Evolutionary conservation across 306 rosid genomes (phyloP).

Genomic region (Cicer yamashitae): DNA sequence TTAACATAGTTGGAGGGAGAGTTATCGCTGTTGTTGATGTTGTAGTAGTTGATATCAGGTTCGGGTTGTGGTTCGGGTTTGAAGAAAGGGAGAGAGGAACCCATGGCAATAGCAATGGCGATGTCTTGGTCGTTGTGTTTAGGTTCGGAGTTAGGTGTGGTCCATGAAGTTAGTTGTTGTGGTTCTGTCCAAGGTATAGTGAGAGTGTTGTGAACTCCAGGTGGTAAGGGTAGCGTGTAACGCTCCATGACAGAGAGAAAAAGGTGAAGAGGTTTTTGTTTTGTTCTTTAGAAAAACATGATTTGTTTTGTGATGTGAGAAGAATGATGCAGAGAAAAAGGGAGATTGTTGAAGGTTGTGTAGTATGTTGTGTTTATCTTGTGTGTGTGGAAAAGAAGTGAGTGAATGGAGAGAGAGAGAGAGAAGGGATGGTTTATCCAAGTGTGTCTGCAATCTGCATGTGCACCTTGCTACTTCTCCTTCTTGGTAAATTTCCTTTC

Average conservation of each 20-base stretch:
- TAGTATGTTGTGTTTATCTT: neutral
- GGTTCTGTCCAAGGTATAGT: constrained; percentile 59
- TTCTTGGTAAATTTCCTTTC: neutral
- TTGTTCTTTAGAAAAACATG: constrained; percentile 32
- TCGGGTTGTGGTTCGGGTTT: constrained; percentile 59
- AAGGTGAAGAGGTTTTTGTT: constrained; percentile 24
- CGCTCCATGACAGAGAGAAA: constrained; percentile 39
- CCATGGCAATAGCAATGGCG: constrained; percentile 45
- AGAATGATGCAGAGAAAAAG: constrained; percentile 38
- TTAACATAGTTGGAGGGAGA: neutral
- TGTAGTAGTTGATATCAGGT: constrained; percentile 34
- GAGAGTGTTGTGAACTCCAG: constrained; percentile 45
- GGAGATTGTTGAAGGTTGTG: neutral
- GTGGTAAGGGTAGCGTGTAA: constrained; percentile 49
- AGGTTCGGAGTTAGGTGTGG: constrained; percentile 46
- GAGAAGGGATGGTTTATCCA: constrained; percentile 41
- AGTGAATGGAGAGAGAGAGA: constrained; percentile 30
- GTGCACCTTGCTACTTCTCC: constrained; percentile 1
- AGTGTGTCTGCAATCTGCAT: constrained; percentile 33
- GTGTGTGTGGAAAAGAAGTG: neutral
- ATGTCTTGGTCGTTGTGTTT: constrained; percentile 39
- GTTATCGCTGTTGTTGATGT: neutral
- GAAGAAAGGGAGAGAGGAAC: constrained; percentile 61
- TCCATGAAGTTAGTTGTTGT: constrained; percentile 61
- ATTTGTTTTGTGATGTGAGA: constrained; percentile 1